These are phyloP conservation scores for Barnettozyma vustinii DNA, from an alignment of 805 yeast genomes.

Conservation along the genomic window DNA sequence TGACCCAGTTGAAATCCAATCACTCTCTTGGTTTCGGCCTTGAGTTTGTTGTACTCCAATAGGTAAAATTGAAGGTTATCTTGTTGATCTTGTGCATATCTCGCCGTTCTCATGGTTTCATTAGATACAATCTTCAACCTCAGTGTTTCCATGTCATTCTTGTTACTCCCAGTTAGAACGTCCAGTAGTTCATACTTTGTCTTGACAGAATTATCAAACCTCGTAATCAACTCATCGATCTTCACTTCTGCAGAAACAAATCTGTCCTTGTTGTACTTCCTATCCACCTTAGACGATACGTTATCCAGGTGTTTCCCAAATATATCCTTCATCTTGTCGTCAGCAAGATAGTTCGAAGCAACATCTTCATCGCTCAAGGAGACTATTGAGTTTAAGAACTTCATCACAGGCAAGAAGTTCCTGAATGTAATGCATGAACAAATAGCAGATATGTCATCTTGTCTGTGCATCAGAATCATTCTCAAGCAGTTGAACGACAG, in stretches of 20 bases:
- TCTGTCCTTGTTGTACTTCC: slow-evolving; percentile 16
- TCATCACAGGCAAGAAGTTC: slow-evolving; percentile 14
- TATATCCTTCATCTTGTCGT: slow-evolving; percentile 13
- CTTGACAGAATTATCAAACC: slow-evolving; percentile 18
- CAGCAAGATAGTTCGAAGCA: slow-evolving; percentile 11
- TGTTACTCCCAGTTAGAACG: slow-evolving; percentile 10
- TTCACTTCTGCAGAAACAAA: slow-evolving; percentile 13
- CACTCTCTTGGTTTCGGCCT: slow-evolving; percentile 37
- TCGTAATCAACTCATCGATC: slow-evolving; percentile 10
- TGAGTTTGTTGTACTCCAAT: slow-evolving; percentile 42
- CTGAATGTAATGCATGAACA: slow-evolving; percentile 25
- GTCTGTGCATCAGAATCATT: slow-evolving; percentile 29
- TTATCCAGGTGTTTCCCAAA: slow-evolving; percentile 21
- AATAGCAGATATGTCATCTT: slow-evolving; percentile 24
- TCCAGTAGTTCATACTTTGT: slow-evolving; percentile 23
- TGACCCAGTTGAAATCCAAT: slow-evolving; percentile 18
- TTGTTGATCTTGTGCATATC: slow-evolving; percentile 58
- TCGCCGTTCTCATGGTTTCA: slow-evolving; percentile 44
- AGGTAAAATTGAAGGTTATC: slow-evolving; percentile 51
- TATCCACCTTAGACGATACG: slow-evolving; percentile 20
- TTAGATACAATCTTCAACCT: slow-evolving; percentile 25
- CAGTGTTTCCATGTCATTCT: slow-evolving; percentile 17
- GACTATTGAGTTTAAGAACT: slow-evolving; percentile 22
- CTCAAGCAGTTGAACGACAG: slow-evolving; percentile 28
- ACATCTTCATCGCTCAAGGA: slow-evolving; percentile 27